These are phyloP conservation scores for Mortierella hygrophila DNA, from an alignment of 192 early-diverging fungal species.

Conservation along the genomic window DNA sequence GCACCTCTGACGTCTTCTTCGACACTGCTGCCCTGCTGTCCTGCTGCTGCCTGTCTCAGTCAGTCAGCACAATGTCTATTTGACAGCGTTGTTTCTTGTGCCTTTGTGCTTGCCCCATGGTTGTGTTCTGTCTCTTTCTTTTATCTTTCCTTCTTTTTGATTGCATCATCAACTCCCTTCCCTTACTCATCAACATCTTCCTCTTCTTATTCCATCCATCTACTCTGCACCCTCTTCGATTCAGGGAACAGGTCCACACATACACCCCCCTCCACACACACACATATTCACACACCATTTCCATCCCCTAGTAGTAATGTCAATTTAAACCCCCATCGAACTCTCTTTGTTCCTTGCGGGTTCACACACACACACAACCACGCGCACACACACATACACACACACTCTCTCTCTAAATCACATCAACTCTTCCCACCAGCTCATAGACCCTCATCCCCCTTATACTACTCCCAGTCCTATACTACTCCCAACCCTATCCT, in stretches of 20 bases:
- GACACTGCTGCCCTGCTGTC: too few relatives aligned
- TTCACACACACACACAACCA: not conserved
- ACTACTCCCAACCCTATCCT: not conserved
- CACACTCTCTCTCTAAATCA: not conserved
- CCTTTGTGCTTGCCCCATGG: not conserved
- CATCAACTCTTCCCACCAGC: not conserved
- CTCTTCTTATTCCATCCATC: not conserved
- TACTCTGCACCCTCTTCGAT: too few relatives aligned
- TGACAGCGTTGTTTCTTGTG: not conserved
- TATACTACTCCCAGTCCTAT: not conserved
- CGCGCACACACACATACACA: not conserved
- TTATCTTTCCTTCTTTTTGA: not conserved
- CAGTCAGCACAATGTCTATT: too few relatives aligned
- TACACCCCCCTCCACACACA: too few relatives aligned
- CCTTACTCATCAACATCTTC: not conserved
- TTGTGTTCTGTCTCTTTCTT: not conserved
- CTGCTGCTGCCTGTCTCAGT: too few relatives aligned
- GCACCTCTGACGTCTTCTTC: too few relatives aligned
- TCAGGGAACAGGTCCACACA: too few relatives aligned
- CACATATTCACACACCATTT: too few relatives aligned
- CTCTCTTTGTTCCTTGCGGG: not conserved
- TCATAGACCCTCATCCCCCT: not conserved
- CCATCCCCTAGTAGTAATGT: not conserved
- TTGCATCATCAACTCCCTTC: not conserved
- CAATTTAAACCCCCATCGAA: not conserved